These are phyloP conservation scores for Tilletia horrida DNA, from an alignment of 1,284 basidiomycete species.

Conservation along the genomic window DNA sequence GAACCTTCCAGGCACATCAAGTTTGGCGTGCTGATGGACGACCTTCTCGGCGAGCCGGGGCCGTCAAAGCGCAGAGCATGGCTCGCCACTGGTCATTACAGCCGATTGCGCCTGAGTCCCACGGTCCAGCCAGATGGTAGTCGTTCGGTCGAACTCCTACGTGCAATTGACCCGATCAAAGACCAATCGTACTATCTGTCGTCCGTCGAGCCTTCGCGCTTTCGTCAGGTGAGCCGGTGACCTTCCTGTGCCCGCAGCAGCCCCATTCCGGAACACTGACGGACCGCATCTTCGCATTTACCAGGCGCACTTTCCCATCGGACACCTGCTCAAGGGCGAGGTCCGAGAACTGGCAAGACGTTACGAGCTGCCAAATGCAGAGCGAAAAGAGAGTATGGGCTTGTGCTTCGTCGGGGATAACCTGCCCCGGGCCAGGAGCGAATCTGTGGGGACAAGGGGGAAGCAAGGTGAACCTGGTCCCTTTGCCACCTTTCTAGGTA, in stretches of 20 bases:
- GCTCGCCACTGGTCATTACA: constrained; percentile 91
- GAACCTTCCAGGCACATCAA: background rate
- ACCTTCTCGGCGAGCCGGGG: background rate
- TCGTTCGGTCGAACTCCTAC: constrained; percentile 26
- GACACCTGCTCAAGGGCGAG: constrained; percentile 55
- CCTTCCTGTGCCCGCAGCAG: too few species aligned
- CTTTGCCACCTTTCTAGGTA: background rate
- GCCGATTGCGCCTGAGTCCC: constrained; percentile 61
- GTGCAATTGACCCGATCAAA: constrained; percentile 60
- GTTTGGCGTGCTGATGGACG: constrained; percentile 3
- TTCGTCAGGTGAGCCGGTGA: constrained; percentile 22
- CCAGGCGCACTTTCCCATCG: constrained; percentile 66
- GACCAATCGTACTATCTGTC: constrained; percentile 94
- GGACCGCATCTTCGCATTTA: background rate
- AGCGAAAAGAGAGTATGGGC: constrained; percentile 84
- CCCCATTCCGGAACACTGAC: too few species aligned
- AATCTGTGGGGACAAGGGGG: background rate
- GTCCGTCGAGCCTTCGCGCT: constrained; percentile 30
- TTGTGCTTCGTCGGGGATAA: constrained; percentile 85
- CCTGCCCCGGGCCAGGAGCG: too few species aligned
- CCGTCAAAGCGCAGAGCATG: constrained; percentile 40
- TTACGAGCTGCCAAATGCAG: constrained; percentile 71
- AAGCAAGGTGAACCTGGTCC: background rate
- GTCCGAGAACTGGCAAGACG: constrained; percentile 74
- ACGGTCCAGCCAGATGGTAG: background rate